Evolutionary conservation across 2,329 filamentous ascomycete genomes (phyloP).

Genomic region (Cucurbitaria berberidis): DNA sequence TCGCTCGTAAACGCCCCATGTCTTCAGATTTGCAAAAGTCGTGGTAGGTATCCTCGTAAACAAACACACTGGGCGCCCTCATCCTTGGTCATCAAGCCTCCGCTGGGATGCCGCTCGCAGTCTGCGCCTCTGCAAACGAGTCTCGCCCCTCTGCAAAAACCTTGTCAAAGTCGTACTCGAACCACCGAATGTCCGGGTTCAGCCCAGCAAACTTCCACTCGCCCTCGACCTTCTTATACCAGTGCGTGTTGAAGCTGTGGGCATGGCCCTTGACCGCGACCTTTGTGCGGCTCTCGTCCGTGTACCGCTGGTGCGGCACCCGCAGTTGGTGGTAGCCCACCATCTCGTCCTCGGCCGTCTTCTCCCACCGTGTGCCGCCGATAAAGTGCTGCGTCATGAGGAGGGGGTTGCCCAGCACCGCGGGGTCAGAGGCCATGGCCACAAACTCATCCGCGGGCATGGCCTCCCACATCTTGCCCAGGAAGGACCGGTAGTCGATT

Average conservation of each 20-base stretch:
- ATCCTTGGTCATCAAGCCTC: conserved; percentile 4
- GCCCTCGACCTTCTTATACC: conserved; percentile 64
- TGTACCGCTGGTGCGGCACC: conserved; percentile 64
- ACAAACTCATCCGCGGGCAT: conserved; percentile 64
- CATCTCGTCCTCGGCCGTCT: conserved; percentile 56
- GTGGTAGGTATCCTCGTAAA: conserved; percentile 10
- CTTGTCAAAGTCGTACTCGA: conserved; percentile 63
- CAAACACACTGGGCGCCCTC: neutral
- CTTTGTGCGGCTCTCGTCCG: conserved; percentile 53
- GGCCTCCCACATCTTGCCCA: conserved; percentile 62
- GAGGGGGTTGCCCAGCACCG: conserved; percentile 61
- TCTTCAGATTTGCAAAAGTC: neutral
- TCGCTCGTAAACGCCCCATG: neutral
- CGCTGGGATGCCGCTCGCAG: conserved; percentile 48
- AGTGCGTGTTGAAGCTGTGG: conserved; percentile 61
- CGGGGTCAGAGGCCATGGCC: conserved; percentile 58
- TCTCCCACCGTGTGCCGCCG: conserved; percentile 60
- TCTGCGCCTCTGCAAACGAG: conserved; percentile 52
- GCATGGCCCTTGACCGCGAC: conserved; percentile 60
- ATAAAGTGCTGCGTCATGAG: conserved; percentile 65
- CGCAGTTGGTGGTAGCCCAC: conserved; percentile 63
- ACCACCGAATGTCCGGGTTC: conserved; percentile 61
- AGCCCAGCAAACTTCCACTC: conserved; percentile 65
- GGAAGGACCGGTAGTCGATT: conserved; percentile 71
- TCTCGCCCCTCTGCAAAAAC: conserved; percentile 58